A percentile compares a stretch with the other conserved stretches of the same genome.
Conservation (phyloP, 2,329 filamentous ascomycete genomes). For the Penicillium occitanis region DNA sequence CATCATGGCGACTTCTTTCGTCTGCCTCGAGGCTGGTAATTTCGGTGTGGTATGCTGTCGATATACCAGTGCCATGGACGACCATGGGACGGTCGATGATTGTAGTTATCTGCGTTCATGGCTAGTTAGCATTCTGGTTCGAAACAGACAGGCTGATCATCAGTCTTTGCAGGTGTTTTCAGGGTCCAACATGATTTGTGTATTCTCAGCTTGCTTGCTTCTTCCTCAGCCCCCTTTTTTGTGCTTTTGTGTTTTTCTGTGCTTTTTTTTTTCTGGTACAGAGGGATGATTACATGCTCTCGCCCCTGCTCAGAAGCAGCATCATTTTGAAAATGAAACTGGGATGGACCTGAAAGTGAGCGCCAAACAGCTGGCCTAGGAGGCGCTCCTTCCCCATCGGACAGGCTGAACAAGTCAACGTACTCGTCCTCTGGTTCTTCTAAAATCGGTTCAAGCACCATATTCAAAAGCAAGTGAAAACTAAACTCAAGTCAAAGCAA, state of each 20-base stretch:
- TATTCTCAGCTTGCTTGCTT: not conserved
- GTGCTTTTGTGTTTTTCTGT: not conserved
- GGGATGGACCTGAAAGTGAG: not conserved
- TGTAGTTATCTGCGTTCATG: not conserved
- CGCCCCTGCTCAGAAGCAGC: not conserved
- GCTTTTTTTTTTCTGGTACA: too few species aligned
- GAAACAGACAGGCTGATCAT: not conserved
- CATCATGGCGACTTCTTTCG: not conserved
- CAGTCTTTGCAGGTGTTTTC: not conserved
- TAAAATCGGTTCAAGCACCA: not conserved
- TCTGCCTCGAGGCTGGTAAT: not conserved
- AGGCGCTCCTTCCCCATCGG: not conserved
- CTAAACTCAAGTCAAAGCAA: not conserved
- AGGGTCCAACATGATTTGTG: not conserved
- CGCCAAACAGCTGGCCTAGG: too few species aligned
- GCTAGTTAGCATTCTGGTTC: not conserved
- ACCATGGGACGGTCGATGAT: slow-evolving; percentile 1
- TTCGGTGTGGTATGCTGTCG: not conserved
- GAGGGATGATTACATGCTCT: not conserved
- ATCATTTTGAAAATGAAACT: not conserved
- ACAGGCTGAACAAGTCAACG: not conserved
- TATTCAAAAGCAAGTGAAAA: not conserved
- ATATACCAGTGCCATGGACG: not conserved
- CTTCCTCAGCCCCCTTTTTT: not conserved
- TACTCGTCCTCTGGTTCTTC: not conserved